Conservation (phyloP, 1,284 basidiomycete genomes). For the Farysia itapuensis region DNA sequence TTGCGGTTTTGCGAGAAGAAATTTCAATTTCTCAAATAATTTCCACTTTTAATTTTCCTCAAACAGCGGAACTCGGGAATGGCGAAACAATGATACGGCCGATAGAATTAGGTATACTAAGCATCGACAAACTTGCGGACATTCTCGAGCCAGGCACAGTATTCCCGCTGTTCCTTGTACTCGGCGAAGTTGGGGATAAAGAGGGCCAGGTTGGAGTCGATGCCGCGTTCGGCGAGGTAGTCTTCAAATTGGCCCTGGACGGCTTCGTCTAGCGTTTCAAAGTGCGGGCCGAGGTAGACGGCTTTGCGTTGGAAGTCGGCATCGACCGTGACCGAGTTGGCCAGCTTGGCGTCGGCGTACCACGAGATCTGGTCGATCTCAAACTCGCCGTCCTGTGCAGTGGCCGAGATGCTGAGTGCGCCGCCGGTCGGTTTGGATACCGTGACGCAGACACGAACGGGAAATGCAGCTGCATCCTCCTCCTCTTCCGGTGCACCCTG, state of each 20-base stretch:
- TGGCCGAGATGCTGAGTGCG: constrained; percentile 54
- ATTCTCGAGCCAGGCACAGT: constrained; percentile 81
- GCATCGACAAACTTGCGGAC: constrained; percentile 81
- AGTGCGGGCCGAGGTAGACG: constrained; percentile 88
- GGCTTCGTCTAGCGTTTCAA: constrained; percentile 82
- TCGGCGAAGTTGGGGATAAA: constrained; percentile 60
- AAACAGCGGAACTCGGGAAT: too few relatives aligned
- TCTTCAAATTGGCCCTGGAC: constrained; percentile 85
- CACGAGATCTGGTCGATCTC: constrained; percentile 85
- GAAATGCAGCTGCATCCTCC: constrained; percentile 61
- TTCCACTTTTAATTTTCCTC: too few relatives aligned
- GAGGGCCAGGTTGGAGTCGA: constrained; percentile 74
- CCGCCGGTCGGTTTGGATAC: constrained; percentile 73
- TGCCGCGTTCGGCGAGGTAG: constrained; percentile 81
- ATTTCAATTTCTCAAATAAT: too few relatives aligned
- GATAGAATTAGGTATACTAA: too few relatives aligned
- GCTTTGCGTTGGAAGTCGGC: constrained; percentile 90
- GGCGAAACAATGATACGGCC: too few relatives aligned
- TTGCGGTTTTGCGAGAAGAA: too few relatives aligned
- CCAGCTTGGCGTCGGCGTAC: constrained; percentile 74
- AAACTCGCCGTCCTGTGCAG: constrained; percentile 72
- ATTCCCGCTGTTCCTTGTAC: constrained; percentile 67
- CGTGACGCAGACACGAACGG: constrained; percentile 76
- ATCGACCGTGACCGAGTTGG: constrained; percentile 78
- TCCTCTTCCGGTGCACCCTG: constrained; percentile 32